Percentiles rank a stretch among this genome's conserved stretches.
phyloP scores from a whole-genome alignment of 78 protist species.

The Dictyostelium capitatum region DNA sequence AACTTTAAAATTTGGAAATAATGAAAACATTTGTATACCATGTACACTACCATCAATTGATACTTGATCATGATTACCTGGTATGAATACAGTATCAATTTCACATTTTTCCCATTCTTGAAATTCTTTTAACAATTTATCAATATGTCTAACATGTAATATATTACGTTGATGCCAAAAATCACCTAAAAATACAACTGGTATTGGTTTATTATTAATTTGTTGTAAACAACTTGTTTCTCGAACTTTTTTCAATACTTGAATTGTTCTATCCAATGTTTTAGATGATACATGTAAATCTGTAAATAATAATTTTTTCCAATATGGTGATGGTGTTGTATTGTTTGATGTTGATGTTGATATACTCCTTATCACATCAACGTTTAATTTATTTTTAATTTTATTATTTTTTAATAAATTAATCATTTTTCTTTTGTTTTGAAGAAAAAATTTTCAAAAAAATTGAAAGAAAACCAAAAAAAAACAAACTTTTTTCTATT shows the following conservation, averaged over 20 bases:
- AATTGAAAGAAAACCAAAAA: not conserved
- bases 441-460: not conserved
- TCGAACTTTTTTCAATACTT: conserved; percentile 24
- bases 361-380: not conserved
- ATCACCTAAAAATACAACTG: conserved; percentile 71
- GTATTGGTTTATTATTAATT: not conserved
- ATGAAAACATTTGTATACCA: conserved; percentile 51
- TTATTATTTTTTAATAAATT: conserved; percentile 11
- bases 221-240: not conserved
- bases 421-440: not conserved
- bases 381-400: not conserved
- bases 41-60: conserved; percentile 61
- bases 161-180: conserved; percentile 79
- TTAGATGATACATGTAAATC: conserved; percentile 79
- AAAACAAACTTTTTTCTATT: not conserved
- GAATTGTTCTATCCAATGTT: conserved; percentile 44
- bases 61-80: conserved; percentile 78
- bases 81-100: conserved; percentile 26
- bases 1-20: conserved; percentile 34
- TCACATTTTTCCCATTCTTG: conserved; percentile 8
- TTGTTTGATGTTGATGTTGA: not conserved
- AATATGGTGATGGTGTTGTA: not conserved
- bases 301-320: conserved; percentile 73
- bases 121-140: conserved; percentile 48
- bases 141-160: conserved; percentile 61